Percentiles rank a stretch among this genome's conserved stretches.
Conservation (phyloP, 371 early-diverging fungal genomes). For the Chytridiales sp. region DNA sequence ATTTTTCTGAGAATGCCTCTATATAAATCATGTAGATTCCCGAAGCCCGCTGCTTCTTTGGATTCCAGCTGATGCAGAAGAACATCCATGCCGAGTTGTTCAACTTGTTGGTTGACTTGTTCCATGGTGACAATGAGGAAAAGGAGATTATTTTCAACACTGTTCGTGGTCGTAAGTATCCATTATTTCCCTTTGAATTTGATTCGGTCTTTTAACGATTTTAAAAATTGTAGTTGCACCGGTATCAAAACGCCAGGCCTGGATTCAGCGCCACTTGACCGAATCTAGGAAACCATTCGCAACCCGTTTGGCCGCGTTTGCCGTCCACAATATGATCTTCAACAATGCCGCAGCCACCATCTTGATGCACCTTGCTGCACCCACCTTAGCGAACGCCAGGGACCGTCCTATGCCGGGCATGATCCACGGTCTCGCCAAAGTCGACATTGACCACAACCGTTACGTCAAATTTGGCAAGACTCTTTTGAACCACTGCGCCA, state of each 20-base stretch:
- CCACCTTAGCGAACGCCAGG: not conserved
- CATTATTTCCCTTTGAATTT: not conserved
- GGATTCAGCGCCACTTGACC: constrained; percentile 38
- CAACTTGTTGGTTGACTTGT: constrained; percentile 31
- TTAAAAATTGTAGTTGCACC: constrained; percentile 24
- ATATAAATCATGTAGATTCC: constrained; percentile 22
- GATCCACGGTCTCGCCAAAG: constrained; percentile 25
- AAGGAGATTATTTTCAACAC: constrained; percentile 23
- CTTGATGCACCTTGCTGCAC: constrained; percentile 26
- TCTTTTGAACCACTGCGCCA: constrained; percentile 24
- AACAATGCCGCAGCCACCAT: constrained; percentile 15
- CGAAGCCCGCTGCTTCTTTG: constrained; percentile 49
- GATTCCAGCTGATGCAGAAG: constrained; percentile 48
- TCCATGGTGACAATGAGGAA: constrained; percentile 19
- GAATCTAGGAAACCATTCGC: constrained; percentile 30
- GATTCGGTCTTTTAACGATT: not conserved
- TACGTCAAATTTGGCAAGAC: constrained; percentile 22
- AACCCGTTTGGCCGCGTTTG: constrained; percentile 31
- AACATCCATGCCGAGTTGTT: constrained; percentile 45
- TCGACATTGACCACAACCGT: constrained; percentile 23
- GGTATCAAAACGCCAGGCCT: constrained; percentile 25
- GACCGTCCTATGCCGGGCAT: constrained; percentile 22
- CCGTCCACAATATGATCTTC: constrained; percentile 25
- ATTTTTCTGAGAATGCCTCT: too few species aligned
- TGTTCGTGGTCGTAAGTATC: constrained; percentile 20